phyloP scores from a whole-genome alignment of 441 rosid genomes.

The Aleurites moluccanus region DNA sequence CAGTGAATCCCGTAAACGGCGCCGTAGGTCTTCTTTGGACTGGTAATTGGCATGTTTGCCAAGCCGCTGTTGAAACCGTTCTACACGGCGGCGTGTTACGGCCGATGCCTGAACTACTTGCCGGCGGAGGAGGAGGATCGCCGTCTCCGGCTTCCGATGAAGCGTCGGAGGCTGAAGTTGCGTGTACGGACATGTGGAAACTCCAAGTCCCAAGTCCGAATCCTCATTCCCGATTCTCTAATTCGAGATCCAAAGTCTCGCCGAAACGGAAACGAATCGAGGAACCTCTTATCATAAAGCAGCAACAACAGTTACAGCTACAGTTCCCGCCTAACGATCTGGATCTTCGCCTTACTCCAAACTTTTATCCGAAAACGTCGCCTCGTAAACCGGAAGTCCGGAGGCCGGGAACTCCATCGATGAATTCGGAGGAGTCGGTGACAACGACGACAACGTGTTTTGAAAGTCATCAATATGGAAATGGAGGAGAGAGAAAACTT shows the following conservation, averaged over 20 bases:
- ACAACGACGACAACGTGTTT: constrained; percentile 72
- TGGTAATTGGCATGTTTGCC: constrained; percentile 58
- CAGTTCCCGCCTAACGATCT: constrained; percentile 36
- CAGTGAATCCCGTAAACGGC: constrained; percentile 59
- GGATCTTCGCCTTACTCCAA: constrained; percentile 53
- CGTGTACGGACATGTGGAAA: constrained; percentile 52
- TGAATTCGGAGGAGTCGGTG: constrained; percentile 85
- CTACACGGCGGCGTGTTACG: constrained; percentile 48
- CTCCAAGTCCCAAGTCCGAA: constrained; percentile 37
- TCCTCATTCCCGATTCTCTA: constrained; percentile 50
- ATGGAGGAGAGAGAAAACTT: constrained; percentile 45
- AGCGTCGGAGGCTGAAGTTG: constrained; percentile 46
- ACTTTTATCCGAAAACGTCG: constrained; percentile 19
- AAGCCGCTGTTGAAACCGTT: constrained; percentile 53
- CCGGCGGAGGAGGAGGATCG: constrained; percentile 35
- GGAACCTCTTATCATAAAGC: constrained; percentile 22
- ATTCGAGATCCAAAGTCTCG: constrained; percentile 53
- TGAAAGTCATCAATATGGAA: constrained; percentile 41
- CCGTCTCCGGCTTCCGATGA: constrained; percentile 53
- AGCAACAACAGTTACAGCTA: constrained; percentile 21
- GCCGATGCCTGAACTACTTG: constrained; percentile 57
- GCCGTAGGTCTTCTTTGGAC: constrained; percentile 59
- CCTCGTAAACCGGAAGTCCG: constrained; percentile 33
- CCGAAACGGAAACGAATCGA: constrained; percentile 43
- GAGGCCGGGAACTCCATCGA: constrained; percentile 62